Evolutionary conservation across 805 yeast species (phyloP).

Genomic region (Candida ortonii): DNA sequence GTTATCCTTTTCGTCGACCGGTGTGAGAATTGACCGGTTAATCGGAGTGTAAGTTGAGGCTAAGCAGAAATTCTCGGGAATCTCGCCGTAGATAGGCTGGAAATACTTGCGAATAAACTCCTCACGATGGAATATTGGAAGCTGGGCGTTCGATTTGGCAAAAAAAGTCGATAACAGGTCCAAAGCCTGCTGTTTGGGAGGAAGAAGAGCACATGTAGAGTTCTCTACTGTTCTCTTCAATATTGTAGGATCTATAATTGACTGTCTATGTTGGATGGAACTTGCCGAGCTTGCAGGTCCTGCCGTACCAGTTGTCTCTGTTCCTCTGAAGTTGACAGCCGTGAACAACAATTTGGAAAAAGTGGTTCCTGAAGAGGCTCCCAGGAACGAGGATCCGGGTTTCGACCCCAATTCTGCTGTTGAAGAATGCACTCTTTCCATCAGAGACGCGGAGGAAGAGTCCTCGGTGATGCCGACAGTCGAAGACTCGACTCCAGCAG

Average conservation of each 20-base stretch:
- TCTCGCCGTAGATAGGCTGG: conserved; percentile 75
- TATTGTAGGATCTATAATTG: conserved; percentile 29
- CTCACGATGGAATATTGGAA: conserved; percentile 83
- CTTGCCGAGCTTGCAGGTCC: conserved; percentile 2
- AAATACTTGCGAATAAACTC: conserved; percentile 64
- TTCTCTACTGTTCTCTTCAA: conserved; percentile 22
- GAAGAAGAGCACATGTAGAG: conserved; percentile 50
- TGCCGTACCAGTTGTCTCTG: no score
- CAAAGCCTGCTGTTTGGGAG: conserved; percentile 70
- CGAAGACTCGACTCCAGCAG: not conserved
- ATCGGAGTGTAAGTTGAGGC: conserved; percentile 57
- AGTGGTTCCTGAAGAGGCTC: conserved; percentile 59
- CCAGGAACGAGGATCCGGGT: conserved; percentile 39
- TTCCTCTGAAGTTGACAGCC: conserved; percentile 58
- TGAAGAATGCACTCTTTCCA: conserved; percentile 27
- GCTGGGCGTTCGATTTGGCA: conserved; percentile 76
- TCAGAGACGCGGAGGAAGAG: conserved; percentile 8
- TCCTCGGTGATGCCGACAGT: conserved; percentile 1
- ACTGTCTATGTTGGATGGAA: conserved; percentile 10
- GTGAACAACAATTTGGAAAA: conserved; percentile 77
- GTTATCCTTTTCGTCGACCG: conserved; percentile 35
- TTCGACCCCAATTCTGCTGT: conserved; percentile 31
- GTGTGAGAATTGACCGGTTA: conserved; percentile 32
- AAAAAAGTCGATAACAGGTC: conserved; percentile 62
- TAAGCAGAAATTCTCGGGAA: conserved; percentile 50